Conservation (phyloP, 106 monocot species). For the Amphibolis antarctica region DNA sequence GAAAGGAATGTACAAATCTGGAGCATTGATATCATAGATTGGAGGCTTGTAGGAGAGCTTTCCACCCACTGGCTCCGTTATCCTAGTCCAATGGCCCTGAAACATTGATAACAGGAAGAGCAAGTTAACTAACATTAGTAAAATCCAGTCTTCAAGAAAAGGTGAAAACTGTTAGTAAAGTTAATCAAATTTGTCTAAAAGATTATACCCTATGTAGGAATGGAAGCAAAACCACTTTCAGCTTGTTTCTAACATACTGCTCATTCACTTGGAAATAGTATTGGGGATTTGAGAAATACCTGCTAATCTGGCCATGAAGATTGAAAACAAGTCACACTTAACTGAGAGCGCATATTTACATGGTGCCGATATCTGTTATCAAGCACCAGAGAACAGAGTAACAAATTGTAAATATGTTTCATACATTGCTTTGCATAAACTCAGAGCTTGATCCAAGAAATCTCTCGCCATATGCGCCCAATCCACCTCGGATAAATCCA, state of each 20-base stretch:
- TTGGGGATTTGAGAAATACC: conserved; percentile 34
- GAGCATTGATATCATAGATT: conserved; percentile 37
- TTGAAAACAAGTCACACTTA: too few relatives aligned
- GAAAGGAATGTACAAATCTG: conserved; percentile 34
- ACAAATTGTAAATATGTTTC: too few relatives aligned
- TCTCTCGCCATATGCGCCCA: conserved; percentile 33
- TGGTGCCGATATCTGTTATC: too few relatives aligned
- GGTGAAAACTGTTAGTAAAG: too few relatives aligned
- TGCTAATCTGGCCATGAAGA: conserved; percentile 12
- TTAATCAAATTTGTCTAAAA: neutral
- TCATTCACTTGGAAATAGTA: conserved; percentile 45
- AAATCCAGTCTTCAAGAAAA: neutral
- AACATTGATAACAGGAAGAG: too few relatives aligned
- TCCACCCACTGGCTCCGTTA: conserved; percentile 36
- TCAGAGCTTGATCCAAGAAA: conserved; percentile 41
- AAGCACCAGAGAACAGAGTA: too few relatives aligned
- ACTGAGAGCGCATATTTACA: too few relatives aligned
- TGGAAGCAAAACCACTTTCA: conserved; percentile 33
- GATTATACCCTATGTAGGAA: conserved; percentile 31
- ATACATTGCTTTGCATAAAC: conserved; percentile 48
- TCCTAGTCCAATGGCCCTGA: conserved; percentile 49
- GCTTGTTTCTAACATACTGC: conserved; percentile 35
- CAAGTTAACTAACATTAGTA: neutral
- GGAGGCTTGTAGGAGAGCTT: conserved; percentile 38
- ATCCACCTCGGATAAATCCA: conserved; percentile 31